Conservation (phyloP, 805 yeast species). For the Komagataella ulmi region DNA sequence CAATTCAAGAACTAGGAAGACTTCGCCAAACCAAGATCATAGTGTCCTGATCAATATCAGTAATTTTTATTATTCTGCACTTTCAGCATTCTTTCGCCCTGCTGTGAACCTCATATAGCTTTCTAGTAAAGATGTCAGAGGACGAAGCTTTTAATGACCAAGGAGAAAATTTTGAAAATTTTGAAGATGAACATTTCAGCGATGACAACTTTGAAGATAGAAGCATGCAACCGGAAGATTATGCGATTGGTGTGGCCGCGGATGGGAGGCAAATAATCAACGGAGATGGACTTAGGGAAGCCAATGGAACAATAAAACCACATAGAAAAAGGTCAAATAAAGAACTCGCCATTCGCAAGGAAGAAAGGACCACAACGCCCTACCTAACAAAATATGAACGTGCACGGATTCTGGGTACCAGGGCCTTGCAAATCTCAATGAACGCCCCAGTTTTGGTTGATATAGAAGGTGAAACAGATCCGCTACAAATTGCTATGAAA, state of each 20-base stretch:
- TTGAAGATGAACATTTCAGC: conserved; percentile 61
- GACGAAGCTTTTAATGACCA: conserved; percentile 56
- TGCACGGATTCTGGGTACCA: conserved; percentile 93
- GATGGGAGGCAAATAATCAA: conserved; percentile 63
- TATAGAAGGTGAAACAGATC: conserved; percentile 98
- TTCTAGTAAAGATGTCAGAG: conserved; percentile 29
- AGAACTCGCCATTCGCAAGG: conserved; percentile 82
- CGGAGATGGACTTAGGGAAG: conserved; percentile 40
- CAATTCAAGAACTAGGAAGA: too few relatives aligned
- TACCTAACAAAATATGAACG: conserved; percentile 98
- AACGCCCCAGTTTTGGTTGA: conserved; percentile 98
- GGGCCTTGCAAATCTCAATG: conserved; percentile 95
- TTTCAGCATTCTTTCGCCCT: background rate
- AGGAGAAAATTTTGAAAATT: conserved; percentile 61
- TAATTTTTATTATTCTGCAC: too few relatives aligned
- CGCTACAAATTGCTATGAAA: conserved; percentile 94
- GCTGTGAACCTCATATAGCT: background rate
- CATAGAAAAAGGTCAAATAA: conserved; percentile 49
- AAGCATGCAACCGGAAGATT: conserved; percentile 25
- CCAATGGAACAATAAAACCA: conserved; percentile 32
- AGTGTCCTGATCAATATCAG: background rate
- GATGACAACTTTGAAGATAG: conserved; percentile 24
- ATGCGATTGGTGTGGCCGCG: conserved; percentile 22
- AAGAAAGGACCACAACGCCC: conserved; percentile 88
- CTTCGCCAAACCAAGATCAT: background rate